Percentiles rank a stretch among this genome's conserved stretches.
Evolutionary conservation across 495 filamentous ascomycete species (phyloP).

Genomic region (Pseudoneurospora amorphoporcata): DNA sequence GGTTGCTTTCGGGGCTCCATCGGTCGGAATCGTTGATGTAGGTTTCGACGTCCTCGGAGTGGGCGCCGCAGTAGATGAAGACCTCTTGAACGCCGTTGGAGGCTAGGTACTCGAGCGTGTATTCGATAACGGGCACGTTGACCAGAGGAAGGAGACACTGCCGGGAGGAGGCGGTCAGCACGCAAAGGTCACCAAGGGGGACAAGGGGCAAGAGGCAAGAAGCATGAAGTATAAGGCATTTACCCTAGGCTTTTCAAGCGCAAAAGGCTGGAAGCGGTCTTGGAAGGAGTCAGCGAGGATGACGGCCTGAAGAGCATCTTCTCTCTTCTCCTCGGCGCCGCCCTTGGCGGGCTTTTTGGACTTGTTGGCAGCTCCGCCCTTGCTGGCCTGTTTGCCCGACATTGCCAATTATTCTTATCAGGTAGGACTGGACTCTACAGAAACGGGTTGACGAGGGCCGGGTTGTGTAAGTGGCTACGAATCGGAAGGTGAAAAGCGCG

Average conservation of each 20-base stretch:
- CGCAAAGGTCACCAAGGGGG: not conserved
- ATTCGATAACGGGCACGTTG: constrained; percentile 91
- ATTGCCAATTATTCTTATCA: constrained; percentile 15
- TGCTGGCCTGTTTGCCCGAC: constrained; percentile 38
- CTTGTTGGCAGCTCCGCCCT: constrained; percentile 30
- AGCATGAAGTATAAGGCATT: constrained; percentile 15
- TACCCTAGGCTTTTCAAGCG: constrained; percentile 80
- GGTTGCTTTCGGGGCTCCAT: constrained; percentile 35
- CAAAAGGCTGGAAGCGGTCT: constrained; percentile 82
- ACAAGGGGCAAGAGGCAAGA: not conserved
- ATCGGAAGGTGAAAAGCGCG: not conserved
- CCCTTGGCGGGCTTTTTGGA: constrained; percentile 47
- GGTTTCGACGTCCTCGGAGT: constrained; percentile 79
- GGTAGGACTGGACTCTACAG: not conserved
- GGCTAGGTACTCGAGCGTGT: constrained; percentile 92
- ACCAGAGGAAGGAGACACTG: constrained; percentile 91
- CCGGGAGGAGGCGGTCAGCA: constrained; percentile 1
- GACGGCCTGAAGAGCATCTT: constrained; percentile 85
- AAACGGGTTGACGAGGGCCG: not conserved
- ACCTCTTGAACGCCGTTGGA: constrained; percentile 87
- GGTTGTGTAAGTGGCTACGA: not conserved
- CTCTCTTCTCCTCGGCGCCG: constrained; percentile 54
- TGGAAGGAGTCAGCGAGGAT: constrained; percentile 90
- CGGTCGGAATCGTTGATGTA: constrained; percentile 52
- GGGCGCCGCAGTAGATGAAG: constrained; percentile 82